Evolutionary conservation across 139 green algal genomes (phyloP), one percentile per base, ranked within the genome.

Genomic region (Chlamydomonas schloesseri): DNA sequence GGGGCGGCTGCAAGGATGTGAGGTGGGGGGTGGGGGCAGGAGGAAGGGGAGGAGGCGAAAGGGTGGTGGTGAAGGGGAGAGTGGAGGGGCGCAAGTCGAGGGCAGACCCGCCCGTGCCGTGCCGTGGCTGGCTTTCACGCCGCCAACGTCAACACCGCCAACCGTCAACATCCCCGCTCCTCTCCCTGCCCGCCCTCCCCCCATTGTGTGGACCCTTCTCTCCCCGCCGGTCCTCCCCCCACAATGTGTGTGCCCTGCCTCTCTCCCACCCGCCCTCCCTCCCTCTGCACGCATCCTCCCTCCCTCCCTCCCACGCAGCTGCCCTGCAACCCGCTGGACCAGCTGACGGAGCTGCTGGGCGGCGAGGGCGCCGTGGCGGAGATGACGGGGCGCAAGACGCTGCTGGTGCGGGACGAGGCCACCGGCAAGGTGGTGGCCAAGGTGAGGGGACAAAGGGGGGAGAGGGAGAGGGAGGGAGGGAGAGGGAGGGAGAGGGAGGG

Each of bases 321-420:
- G 87, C 92, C 92, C 1, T 73, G 86, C n/a, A 95, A 95, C 85
- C 92, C 92, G 24, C 83, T 95, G 74, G 94, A 96, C 79, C 84
- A 94, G 65, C 89, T 96, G 46, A 94, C 94, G 28, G 91, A 96
- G 71, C 75, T 87, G 42, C 85, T 95, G 65, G 94, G 94, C 21
- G 94, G 94, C 2, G 75, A 90, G 50, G 36, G 71, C 36, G 67
- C 83, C 33, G 93, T 96, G 83, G 94, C 94, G 50, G 94, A 96
- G 91, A 95, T 96, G 92, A 95, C 93, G 20, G 94, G 94, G 13
- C 89, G 94, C 42, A 90, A 92, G 78, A 73, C 86, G 67, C 86
- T 90, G 31, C 89, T 95, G 80, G 90, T 95, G 78, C 72, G 86
- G 23, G 58, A 82, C 28, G 53, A 75, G 26, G 80, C 79, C 18